Conservation (phyloP, 345 rosid species). For the Ceriops tagal region DNA sequence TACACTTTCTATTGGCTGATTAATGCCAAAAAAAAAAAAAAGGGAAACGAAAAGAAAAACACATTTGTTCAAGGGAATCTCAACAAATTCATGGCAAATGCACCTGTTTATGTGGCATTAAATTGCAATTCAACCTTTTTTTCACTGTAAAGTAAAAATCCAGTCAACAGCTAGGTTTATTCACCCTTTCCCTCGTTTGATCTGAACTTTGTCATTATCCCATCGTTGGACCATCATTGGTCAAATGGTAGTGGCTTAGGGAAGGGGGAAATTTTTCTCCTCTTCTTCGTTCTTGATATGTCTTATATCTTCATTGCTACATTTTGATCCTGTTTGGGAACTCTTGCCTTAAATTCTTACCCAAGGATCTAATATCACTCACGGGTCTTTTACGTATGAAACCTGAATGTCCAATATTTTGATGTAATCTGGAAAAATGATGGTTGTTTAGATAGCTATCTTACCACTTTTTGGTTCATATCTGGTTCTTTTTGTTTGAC, state of each 20-base stretch:
- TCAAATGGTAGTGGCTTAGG: background rate
- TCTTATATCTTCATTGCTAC: conserved; percentile 5
- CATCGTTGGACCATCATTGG: conserved; percentile 6
- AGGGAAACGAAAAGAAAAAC: conserved; percentile 2
- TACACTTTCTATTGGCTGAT: conserved; percentile 14
- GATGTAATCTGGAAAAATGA: conserved; percentile 8
- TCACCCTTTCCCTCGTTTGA: conserved; percentile 1
- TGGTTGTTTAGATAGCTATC: conserved; percentile 5
- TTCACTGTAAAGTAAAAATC: background rate
- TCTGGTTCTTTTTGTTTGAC: background rate
- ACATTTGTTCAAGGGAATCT: conserved; percentile 16
- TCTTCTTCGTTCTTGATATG: conserved; percentile 18
- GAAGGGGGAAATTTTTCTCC: background rate
- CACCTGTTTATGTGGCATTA: conserved; percentile 12
- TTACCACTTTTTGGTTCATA: background rate
- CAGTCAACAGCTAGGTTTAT: conserved; percentile 6
- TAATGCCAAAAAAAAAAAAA: conserved; percentile 1
- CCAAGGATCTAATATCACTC: conserved; percentile 9
- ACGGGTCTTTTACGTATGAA: background rate
- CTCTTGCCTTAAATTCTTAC: background rate
- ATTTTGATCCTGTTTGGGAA: conserved; percentile 10
- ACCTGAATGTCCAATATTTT: conserved; percentile 2
- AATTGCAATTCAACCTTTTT: conserved; percentile 14
- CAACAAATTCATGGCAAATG: conserved; percentile 18
- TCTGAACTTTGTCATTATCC: conserved; percentile 4